Conservation (phyloP, 1,284 basidiomycete genomes). For the Sphaerobolus stellatus region DNA sequence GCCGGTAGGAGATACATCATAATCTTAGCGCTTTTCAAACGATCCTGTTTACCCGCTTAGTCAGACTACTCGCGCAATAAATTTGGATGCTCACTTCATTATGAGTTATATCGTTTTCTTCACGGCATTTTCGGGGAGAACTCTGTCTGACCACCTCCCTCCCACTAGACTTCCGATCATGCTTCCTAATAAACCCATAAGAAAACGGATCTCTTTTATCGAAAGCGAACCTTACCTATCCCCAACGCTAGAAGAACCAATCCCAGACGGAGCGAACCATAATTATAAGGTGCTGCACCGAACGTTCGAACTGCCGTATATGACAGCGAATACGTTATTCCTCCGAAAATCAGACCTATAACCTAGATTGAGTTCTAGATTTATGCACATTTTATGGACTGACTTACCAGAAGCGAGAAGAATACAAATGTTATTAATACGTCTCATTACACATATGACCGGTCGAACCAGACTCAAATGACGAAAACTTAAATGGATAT, state of each 20-base stretch:
- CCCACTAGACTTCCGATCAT: slow-evolving; percentile 72
- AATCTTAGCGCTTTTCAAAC: slow-evolving; percentile 60
- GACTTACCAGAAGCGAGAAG: too few species aligned
- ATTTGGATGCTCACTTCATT: slow-evolving; percentile 56
- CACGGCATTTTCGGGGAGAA: slow-evolving; percentile 56
- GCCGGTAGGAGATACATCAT: slow-evolving; percentile 57
- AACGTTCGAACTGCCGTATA: slow-evolving; percentile 77
- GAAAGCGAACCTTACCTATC: slow-evolving; percentile 42
- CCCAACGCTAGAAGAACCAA: slow-evolving; percentile 78
- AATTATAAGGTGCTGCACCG: slow-evolving; percentile 56
- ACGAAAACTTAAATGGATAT: slow-evolving; percentile 56
- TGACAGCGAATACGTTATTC: slow-evolving; percentile 63
- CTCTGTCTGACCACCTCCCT: slow-evolving; percentile 73
- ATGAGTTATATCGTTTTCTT: slow-evolving; percentile 58
- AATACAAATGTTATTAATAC: slow-evolving; percentile 66
- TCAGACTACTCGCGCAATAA: background rate
- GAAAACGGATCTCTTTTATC: background rate
- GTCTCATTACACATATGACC: slow-evolving; percentile 54
- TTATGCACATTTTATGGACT: background rate
- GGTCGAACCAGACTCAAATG: slow-evolving; percentile 78
- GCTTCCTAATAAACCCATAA: slow-evolving; percentile 50
- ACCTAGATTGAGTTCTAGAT: slow-evolving; percentile 11
- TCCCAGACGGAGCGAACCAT: slow-evolving; percentile 70
- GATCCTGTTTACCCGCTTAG: slow-evolving; percentile 52
- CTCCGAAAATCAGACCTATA: slow-evolving; percentile 21